phyloP scores from a whole-genome alignment of 2,329 filamentous ascomycete genomes.

The Exophiala mesophila region DNA sequence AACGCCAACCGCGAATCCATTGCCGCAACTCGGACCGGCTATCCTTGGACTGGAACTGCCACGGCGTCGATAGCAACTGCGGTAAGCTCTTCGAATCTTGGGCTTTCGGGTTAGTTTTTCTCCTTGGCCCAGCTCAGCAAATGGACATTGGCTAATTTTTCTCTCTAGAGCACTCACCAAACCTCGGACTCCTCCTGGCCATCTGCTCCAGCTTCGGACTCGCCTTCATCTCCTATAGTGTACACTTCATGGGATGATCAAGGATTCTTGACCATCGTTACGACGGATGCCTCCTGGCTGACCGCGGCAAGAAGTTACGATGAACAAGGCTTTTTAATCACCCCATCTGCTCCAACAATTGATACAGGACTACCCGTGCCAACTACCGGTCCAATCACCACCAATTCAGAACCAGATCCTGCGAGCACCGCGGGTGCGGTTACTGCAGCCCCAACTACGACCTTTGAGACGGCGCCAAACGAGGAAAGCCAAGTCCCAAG shows the following conservation, averaged over 20 bases:
- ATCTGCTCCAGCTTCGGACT: conserved; percentile 44
- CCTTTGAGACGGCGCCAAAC: not conserved
- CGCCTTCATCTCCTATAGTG: conserved; percentile 44
- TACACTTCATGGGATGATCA: conserved; percentile 43
- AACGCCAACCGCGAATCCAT: conserved; percentile 31
- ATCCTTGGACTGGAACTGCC: conserved; percentile 60
- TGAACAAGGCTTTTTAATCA: conserved; percentile 43
- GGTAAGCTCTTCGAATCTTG: conserved; percentile 64
- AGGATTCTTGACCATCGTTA: conserved; percentile 47
- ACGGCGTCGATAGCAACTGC: conserved; percentile 64
- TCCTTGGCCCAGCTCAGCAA: conserved; percentile 12
- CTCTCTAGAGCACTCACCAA: conserved; percentile 30
- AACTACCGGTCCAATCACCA: too few relatives aligned
- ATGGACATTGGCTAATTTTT: too few relatives aligned
- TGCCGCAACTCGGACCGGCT: conserved; percentile 55
- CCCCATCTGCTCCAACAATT: conserved; percentile 18
- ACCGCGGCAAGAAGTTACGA: conserved; percentile 41
- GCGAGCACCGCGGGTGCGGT: too few relatives aligned
- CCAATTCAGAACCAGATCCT: not conserved
- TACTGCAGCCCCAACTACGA: not conserved
- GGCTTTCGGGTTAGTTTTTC: conserved; percentile 34
- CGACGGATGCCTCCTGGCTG: conserved; percentile 33
- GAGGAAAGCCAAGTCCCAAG: not conserved
- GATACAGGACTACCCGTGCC: too few relatives aligned
- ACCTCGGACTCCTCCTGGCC: conserved; percentile 52